Conservation (phyloP, 2,329 filamentous ascomycete species). For the Trichoderma sp. region DNA sequence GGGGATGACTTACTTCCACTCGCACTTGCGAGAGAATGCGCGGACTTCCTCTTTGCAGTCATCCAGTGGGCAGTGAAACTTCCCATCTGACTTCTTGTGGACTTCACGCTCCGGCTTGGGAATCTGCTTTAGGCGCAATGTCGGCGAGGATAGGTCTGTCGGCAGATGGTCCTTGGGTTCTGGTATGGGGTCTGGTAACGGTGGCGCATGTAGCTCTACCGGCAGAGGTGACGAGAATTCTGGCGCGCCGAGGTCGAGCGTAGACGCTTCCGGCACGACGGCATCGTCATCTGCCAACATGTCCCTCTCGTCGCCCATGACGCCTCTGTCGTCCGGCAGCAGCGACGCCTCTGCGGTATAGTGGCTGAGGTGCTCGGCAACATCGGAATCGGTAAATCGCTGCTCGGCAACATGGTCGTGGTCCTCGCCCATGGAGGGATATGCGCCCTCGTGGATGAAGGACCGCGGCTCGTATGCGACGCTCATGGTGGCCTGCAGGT, state of each 20-base stretch:
- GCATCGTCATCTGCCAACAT: constrained; percentile 46
- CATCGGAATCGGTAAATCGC: constrained; percentile 48
- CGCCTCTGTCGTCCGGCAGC: constrained; percentile 44
- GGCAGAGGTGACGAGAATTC: constrained; percentile 43
- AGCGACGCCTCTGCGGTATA: constrained; percentile 47
- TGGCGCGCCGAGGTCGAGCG: constrained; percentile 44
- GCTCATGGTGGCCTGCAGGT: constrained; percentile 46
- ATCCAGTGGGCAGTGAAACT: constrained; percentile 72
- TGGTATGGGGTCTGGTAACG: constrained; percentile 40
- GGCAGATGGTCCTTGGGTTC: constrained; percentile 44
- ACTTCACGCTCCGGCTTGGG: constrained; percentile 61
- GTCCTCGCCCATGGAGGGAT: constrained; percentile 51
- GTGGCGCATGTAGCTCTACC: constrained; percentile 38
- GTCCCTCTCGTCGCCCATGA: constrained; percentile 42
- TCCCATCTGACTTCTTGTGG: constrained; percentile 68
- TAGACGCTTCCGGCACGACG: constrained; percentile 43
- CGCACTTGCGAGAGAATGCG: constrained; percentile 80
- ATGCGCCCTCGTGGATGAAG: constrained; percentile 53
- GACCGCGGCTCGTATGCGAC: constrained; percentile 55
- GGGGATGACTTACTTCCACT: constrained; percentile 77
- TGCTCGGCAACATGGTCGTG: constrained; percentile 47
- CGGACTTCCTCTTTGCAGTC: constrained; percentile 67
- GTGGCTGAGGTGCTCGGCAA: constrained; percentile 48
- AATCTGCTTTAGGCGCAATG: constrained; percentile 54
- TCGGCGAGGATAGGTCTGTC: constrained; percentile 39